Evolutionary conservation across 768 basidiomycete species (phyloP), one percentile per base, ranked within the genome.

Genomic region (Panaeolus papilionaceus): DNA sequence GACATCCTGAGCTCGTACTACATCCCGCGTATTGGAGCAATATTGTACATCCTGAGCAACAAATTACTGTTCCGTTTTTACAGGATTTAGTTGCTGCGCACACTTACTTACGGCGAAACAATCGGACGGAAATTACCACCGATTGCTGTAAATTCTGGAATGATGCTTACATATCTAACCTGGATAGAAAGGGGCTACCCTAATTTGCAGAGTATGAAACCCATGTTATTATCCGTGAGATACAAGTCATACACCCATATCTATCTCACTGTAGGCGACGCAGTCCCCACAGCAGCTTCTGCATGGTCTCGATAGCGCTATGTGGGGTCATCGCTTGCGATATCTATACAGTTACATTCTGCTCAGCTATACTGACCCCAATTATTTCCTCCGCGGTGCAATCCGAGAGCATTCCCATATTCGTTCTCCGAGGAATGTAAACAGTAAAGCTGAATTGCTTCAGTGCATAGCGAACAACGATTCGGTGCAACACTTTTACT

Each of bases 91-190:
- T 12, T 58, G 28, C 54, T 49, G 54, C 14, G 54, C 49, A 23
- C 0, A 37, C 33, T 9, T 20, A 14, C 26, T 9, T 20, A 14
- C 26, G 3, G 54, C 54, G 54, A 33, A 58, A 33, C 18, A 58
- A 58, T 58, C 54, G 54, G 54, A 16, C 54, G 33, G 54, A 37
- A 58, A 28, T 37, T 16, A 33, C 26, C 54, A 16, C 54, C 26
- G 54, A 58, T 58, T 51, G 23, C 26, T 51, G 49, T 14, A 47
- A 33, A 33, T 58, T 58, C 54, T 16, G 54, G 54, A 58, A 58
- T 37, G 33, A 9, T 58, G 26, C 26, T 58, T 58, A 37, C 33
- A 18, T 33, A 28, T 58, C 54, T 47, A 8, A n/a, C 45, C 16
- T 47, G 45, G 45, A 58, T 28, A 7, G 54, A 33, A 58, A 33